These are phyloP conservation scores for Pseudopyrenochaeta lycopersici DNA, from an alignment of 2,329 filamentous ascomycete genomes.

Conservation along the genomic window DNA sequence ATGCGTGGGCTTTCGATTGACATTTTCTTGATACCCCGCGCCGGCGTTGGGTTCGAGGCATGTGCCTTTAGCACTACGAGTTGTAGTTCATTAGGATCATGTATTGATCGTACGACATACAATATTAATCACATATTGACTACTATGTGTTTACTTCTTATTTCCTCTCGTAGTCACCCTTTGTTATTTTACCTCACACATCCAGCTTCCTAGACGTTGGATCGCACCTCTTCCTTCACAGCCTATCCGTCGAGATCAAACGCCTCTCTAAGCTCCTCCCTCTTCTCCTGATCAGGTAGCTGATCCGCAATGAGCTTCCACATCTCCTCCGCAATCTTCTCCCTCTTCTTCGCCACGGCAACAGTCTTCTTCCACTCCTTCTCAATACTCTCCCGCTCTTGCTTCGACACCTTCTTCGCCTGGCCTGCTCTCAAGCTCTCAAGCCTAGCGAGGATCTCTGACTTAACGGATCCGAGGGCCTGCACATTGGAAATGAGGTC, in stretches of 20 bases:
- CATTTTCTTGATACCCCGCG: too few relatives aligned
- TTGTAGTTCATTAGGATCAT: too few relatives aligned
- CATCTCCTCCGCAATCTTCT: conserved; percentile 60
- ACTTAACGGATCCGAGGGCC: conserved; percentile 56
- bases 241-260: conserved; percentile 47
- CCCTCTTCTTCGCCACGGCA: conserved; percentile 51
- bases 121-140: too few relatives aligned
- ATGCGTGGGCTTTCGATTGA: too few relatives aligned
- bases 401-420: conserved; percentile 56
- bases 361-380: conserved; percentile 56
- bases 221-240: neutral
- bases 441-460: conserved; percentile 53
- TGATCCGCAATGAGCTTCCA: conserved; percentile 61
- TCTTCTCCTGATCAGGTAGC: conserved; percentile 57
- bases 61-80: too few relatives aligned
- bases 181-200: neutral
- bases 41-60: too few relatives aligned
- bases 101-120: too few relatives aligned
- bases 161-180: too few relatives aligned
- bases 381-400: conserved; percentile 59
- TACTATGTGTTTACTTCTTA: too few relatives aligned
- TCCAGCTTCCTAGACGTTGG: neutral
- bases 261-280: conserved; percentile 60
- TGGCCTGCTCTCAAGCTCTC: conserved; percentile 51
- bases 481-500: conserved; percentile 58